Conservation (phyloP, 1,284 basidiomycete genomes). For the Microstroma glucosiphilum region DNA sequence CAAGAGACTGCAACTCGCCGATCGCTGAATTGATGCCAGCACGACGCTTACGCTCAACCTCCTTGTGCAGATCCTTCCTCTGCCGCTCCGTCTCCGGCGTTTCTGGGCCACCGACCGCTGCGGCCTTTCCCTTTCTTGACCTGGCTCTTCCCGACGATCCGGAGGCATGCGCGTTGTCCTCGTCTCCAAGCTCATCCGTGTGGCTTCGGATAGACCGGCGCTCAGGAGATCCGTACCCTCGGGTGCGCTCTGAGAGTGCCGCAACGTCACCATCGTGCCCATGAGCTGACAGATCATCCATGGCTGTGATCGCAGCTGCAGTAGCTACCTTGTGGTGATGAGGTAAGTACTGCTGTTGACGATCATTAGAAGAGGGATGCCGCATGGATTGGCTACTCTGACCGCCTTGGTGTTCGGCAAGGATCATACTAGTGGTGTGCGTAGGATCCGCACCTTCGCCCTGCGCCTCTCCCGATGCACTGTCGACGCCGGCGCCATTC, state of each 20-base stretch:
- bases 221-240: background rate
- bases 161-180: background rate
- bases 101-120: slow-evolving; percentile 5
- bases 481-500: slow-evolving; percentile 31
- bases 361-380: too few relatives aligned
- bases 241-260: background rate
- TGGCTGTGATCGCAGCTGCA: slow-evolving; percentile 35
- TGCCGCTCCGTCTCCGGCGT: slow-evolving; percentile 40
- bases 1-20: slow-evolving; percentile 78
- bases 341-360: slow-evolving; percentile 13
- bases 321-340: slow-evolving; percentile 31
- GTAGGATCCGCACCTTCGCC: background rate
- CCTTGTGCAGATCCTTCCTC: slow-evolving; percentile 60
- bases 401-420: background rate
- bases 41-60: slow-evolving; percentile 85
- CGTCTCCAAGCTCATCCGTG: background rate
- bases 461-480: slow-evolving; percentile 6
- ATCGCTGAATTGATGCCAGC: slow-evolving; percentile 95
- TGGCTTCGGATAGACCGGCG: background rate
- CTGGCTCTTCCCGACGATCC: too few relatives aligned
- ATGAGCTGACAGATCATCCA: slow-evolving; percentile 3
- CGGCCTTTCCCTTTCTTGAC: slow-evolving; percentile 5
- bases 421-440: slow-evolving; percentile 8
- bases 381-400: background rate
- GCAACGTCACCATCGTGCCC: background rate